Conservation (phyloP, 352 stramenopile species). For the Pythium volutum region DNA sequence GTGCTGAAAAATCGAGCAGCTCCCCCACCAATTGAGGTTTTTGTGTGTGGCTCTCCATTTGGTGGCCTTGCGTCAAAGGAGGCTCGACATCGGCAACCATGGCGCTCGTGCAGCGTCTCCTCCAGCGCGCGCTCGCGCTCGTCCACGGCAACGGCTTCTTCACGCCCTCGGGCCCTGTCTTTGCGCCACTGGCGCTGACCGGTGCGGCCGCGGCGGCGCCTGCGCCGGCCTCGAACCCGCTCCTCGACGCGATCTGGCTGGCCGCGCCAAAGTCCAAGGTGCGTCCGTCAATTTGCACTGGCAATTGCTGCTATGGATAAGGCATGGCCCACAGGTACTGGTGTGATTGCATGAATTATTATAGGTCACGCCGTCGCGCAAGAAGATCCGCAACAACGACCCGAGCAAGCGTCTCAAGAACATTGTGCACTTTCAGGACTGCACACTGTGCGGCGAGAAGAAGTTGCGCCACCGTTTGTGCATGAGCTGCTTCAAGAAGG, state of each 20-base stretch:
- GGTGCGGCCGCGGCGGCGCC: slow-evolving; percentile 25
- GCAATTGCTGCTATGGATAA: neutral
- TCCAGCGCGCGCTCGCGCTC: slow-evolving; percentile 62
- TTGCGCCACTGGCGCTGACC: slow-evolving; percentile 38
- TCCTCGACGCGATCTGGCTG: slow-evolving; percentile 76
- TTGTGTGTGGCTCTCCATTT: slow-evolving; percentile 8
- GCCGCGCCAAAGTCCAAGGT: slow-evolving; percentile 88
- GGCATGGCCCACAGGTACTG: neutral
- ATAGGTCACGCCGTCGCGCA: slow-evolving; percentile 82
- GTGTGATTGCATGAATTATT: neutral
- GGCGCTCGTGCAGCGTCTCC: slow-evolving; percentile 62
- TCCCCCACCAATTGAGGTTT: slow-evolving; percentile 24
- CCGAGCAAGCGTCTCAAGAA: slow-evolving; percentile 87
- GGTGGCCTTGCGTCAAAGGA: slow-evolving; percentile 22
- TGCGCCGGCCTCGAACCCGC: slow-evolving; percentile 41
- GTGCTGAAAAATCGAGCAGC: slow-evolving; percentile 1
- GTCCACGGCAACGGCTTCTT: slow-evolving; percentile 55
- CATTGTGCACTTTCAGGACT: slow-evolving; percentile 89
- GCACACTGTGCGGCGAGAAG: slow-evolving; percentile 79
- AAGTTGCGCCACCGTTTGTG: slow-evolving; percentile 86
- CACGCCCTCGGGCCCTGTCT: slow-evolving; percentile 27
- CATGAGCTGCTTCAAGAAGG: slow-evolving; percentile 92
- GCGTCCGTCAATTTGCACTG: slow-evolving; percentile 1
- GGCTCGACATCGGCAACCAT: slow-evolving; percentile 26
- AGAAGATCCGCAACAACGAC: slow-evolving; percentile 88